Base-by-base conservation (phyloP, 2,329 filamentous ascomycete genomes). In the Hypoxylon rubiginosum region DNA sequence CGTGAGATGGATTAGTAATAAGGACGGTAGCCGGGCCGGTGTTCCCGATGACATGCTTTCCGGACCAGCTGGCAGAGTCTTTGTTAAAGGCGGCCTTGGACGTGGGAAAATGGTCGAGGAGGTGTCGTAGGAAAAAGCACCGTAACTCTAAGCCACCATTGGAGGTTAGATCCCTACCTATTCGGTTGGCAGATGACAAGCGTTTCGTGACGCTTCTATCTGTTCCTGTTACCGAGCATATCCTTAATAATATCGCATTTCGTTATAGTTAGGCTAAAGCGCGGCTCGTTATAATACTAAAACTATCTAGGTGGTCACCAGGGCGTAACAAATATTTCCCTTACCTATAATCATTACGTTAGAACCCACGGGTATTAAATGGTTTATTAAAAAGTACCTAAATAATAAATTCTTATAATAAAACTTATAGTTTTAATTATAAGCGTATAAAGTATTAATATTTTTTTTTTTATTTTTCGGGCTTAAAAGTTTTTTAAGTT, bases 1-100 rank as follows among this genome's bases (percentile, higher is more conserved):
- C 69, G 83, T 92, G 21, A 86, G 92, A 62, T 94, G 91, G 87
- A 82, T 92, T 56, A 92, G 88, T 78, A 91, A 82, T 73, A 88
- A 86, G 73, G 82, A 86, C 19, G 91, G 92, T 9, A 88, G 83
- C 66, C 80, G 82, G 2, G 79, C 94, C 7, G 88, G 84, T 24
- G 86, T 94, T 10, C 90, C 92, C 0, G 84, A 86, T 4, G 91
- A 92, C 73, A 90, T 93, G 82, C 75, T 94, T 28, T 83, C 84
- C 9, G 85, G 85, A 0, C 91, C 91, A 0, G 81, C 83, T 0
- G 91, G 91, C 3, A 81, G 77, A 34, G 76, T 91, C 4, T 92
- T 93, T 73, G 77, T 75, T 3, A 68, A 72, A 17, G 74, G 76
- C 32, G 75, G 76, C 46, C 62, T 79, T 45, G 71, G 71, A n/a